Evolutionary conservation across 257 asterid species (phyloP), one percentile per base, ranked within the genome.

Genomic region (Haberlea rhodopensis): DNA sequence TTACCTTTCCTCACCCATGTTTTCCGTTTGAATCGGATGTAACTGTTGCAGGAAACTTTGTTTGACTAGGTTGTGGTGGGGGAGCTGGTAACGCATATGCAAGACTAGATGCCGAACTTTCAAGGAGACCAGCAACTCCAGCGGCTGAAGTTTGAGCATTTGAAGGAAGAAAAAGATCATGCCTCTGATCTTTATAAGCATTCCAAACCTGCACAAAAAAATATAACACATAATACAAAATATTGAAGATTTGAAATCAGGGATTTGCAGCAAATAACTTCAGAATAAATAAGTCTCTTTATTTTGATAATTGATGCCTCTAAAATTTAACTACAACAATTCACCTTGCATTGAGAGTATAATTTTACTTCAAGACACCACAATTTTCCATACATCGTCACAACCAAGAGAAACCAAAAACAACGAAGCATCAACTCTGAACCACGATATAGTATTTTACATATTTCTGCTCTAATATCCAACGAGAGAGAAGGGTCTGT

Each of bases 121-220:
- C 97, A 24, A 92, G 89, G 53, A 92, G 89, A 78, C 99, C 99
- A 55, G 99, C 99, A 77, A 92, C 90, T 51, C 99, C 99, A 46
- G 99, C 99, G 53, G 95, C 94, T 57, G 99, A 87, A 69, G 96
- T 85, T 76, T 89, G 99, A 55, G 97, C 97, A 76, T 87, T 92
- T 73, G 97, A 92, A 19, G 99, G 99, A 71, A 92, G 99, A 72
- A 92, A 92, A 27, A 92, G 90, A 76, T 92, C 99, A 24, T 92
- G 99, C 74, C 83, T 84, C 84, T 92, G 99, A 73, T 92, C 94
- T 76, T 92, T 92, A 69, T 92, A 92, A 54, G 99, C 99, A 82
- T 84, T 77, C 99, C 99, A 92, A 10, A 92, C 95, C 98, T 91
- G 82, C 84, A 70, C 32, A n/a, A n/a, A n/a, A n/a, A n/a, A n/a